Evolutionary conservation across 2,329 filamentous ascomycete species (phyloP).

Genomic region (Aspergillus quadricinctus): DNA sequence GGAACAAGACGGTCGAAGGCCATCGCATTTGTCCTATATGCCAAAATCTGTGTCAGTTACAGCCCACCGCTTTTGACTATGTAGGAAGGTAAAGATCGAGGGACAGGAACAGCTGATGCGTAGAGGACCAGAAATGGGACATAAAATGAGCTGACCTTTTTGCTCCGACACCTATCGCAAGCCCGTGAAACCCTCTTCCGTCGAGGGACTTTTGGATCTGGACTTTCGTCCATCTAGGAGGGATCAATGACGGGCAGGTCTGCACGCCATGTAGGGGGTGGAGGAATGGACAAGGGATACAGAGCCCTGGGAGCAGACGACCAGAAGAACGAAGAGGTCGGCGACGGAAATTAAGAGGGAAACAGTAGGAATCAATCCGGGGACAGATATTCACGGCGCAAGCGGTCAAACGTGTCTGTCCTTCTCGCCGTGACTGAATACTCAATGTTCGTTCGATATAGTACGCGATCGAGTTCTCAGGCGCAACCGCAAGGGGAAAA

Average conservation of each 20-base stretch:
- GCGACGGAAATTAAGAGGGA: not conserved
- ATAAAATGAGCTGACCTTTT: slow-evolving; percentile 29
- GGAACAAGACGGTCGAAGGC: slow-evolving; percentile 39
- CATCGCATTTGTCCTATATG: slow-evolving; percentile 41
- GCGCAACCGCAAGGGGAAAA: slow-evolving; percentile 7
- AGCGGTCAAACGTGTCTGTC: not conserved
- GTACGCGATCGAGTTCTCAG: not conserved
- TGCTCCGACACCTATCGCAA: slow-evolving; percentile 44
- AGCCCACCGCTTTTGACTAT: not conserved
- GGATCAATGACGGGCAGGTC: slow-evolving; percentile 15
- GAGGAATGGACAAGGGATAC: slow-evolving; percentile 3
- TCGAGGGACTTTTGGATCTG: slow-evolving; percentile 33
- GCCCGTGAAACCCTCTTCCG: slow-evolving; percentile 45
- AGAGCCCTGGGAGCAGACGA: not conserved
- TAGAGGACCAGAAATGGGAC: not conserved
- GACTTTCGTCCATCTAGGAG: slow-evolving; percentile 37
- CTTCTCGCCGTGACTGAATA: not conserved
- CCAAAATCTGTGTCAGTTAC: not conserved
- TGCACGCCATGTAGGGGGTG: slow-evolving; percentile 23
- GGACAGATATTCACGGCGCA: not conserved
- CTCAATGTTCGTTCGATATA: not conserved
- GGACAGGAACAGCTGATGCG: not conserved
- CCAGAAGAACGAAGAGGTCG: not conserved
- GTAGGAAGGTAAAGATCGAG: not conserved
- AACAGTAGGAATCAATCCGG: not conserved